Base-by-base conservation (phyloP, 768 basidiomycete genomes). In the Termitomyces sp. region DNA sequence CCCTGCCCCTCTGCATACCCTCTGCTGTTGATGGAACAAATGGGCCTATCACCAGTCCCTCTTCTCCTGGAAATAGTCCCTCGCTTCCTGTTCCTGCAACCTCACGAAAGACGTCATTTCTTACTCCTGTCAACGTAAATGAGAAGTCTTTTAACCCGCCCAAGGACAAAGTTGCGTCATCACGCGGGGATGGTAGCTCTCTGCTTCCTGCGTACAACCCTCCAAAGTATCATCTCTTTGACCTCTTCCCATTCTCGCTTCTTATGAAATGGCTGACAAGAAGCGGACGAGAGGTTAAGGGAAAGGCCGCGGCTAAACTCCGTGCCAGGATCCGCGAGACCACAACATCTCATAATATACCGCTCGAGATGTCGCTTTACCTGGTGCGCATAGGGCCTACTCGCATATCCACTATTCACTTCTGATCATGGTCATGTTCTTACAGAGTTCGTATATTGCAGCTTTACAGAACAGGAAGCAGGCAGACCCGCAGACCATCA, bases 231-330 rank as follows among this genome's bases (percentile, higher is more conserved):
- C 74, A 79, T 54, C 36, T 85, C 37, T 81, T 86, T 57, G 87
- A 88, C 65, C 59, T 88, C 8, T 88, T 87, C 71, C 87, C 87
- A 18, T 86, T 89, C 69, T 87, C 87, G 31, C 69, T 87, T 6
- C 63, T 86, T 26, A 78, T 84, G 4, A 64, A 70, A 33, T 69
- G 67, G 41, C 68, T 87, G 37, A 73, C 77, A 8, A 73, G 76
- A 59, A 67, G 70, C 12, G 84, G 85, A 0, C 74, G 69, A 55
- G 71, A 80, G 16, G 63, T 87, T 26, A 80, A 80, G 60, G 87
- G 87, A n/a, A 86, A 81, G 70, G 85, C 80, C 64, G 85, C 81
- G 0, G 82, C 83, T 7, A 72, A 75, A 49, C 54, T 82, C 24
- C 73, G 82, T 45, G 86, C 86, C 10, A 77, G 73, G 65, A 68